A percentile compares a stretch with the other conserved stretches of the same genome.
Conservation (phyloP, 2,329 filamentous ascomycete species). For the Amauroascus verrucosus region DNA sequence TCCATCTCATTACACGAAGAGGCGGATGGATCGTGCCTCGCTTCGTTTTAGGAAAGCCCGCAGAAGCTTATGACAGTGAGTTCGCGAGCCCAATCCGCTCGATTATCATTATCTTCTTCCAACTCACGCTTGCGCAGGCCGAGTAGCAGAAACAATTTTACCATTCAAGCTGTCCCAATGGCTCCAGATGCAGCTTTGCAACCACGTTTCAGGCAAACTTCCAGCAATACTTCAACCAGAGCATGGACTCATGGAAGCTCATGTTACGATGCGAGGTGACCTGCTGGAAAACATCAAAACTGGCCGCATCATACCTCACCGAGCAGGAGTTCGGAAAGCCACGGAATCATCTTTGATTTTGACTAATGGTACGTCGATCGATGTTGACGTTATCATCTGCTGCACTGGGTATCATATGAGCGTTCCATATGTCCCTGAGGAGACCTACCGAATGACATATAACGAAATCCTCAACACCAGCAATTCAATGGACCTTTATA, state of each 20-base stretch:
- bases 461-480: conserved; percentile 11
- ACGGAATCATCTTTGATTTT: conserved; percentile 24
- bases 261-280: conserved; percentile 27
- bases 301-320: conserved; percentile 27
- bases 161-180: conserved; percentile 21
- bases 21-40: conserved; percentile 34
- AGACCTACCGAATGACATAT: conserved; percentile 15
- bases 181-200: conserved; percentile 25
- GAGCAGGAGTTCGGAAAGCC: conserved; percentile 25
- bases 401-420: conserved; percentile 27
- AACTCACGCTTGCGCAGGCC: conserved; percentile 20
- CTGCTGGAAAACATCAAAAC: conserved; percentile 28
- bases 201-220: conserved; percentile 25
- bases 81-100: conserved; percentile 10
- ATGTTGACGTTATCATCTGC: conserved; percentile 27
- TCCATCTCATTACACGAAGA: conserved; percentile 31
- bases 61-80: conserved; percentile 31
- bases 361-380: conserved; percentile 22
- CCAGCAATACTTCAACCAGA: conserved; percentile 26
- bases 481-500: conserved; percentile 27
- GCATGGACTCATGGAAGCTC: conserved; percentile 29
- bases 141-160: conserved; percentile 16
- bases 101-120: background rate
- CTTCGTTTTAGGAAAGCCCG: conserved; percentile 29
- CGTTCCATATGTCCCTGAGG: conserved; percentile 17